Percentiles rank a stretch among this genome's conserved stretches.
Evolutionary conservation across 176 grass and related monocot species (phyloP).

Genomic region (Urochloa ruziziensis): DNA sequence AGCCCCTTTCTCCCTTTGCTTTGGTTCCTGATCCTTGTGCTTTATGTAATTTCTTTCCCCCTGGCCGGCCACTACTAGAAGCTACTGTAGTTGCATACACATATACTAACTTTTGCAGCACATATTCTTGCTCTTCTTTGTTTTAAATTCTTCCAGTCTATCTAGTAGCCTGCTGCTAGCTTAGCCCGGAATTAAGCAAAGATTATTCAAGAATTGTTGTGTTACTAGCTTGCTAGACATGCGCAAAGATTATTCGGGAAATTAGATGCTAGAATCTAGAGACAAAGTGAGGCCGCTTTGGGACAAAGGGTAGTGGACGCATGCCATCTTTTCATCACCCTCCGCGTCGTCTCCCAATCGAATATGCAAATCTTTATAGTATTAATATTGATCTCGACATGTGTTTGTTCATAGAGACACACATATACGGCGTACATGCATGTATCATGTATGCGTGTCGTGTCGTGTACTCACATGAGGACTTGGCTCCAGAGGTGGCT

Average conservation of each 20-base stretch:
- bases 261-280: constrained; percentile 45
- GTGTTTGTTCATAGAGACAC: neutral
- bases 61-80: constrained; percentile 21
- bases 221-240: constrained; percentile 11
- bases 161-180: too few species aligned
- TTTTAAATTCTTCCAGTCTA: neutral
- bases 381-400: constrained; percentile 3
- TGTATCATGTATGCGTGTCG: neutral
- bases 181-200: constrained; percentile 1
- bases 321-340: constrained; percentile 41
- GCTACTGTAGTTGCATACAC: neutral
- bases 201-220: constrained; percentile 15
- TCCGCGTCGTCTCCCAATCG: constrained; percentile 6
- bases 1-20: constrained; percentile 40
- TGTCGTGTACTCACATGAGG: constrained; percentile 67
- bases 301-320: constrained; percentile 54
- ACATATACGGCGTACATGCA: neutral
- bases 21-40: constrained; percentile 39
- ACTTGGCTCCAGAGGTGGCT: constrained; percentile 92
- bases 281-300: constrained; percentile 40
- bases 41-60: constrained; percentile 32
- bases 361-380: constrained; percentile 42
- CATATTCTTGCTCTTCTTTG: constrained; percentile 32
- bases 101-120: constrained; percentile 18
- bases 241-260: constrained; percentile 33